phyloP scores from a whole-genome alignment of 2,329 filamentous ascomycete genomes.

The Verticillium nonalfalfae region DNA sequence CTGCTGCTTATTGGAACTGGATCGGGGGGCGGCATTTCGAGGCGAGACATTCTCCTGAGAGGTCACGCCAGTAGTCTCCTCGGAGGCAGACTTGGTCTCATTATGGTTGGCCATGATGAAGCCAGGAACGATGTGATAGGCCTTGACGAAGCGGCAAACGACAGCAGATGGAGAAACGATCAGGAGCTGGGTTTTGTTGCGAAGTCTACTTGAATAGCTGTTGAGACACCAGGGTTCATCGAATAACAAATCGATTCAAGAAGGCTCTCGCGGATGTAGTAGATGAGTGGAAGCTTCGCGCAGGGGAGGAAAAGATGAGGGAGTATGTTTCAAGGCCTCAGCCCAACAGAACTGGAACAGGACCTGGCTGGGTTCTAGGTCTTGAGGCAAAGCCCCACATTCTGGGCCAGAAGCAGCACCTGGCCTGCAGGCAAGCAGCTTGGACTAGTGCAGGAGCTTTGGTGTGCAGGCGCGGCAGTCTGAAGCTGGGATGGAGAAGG shows the following conservation, averaged over 20 bases:
- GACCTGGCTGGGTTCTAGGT: too few relatives aligned
- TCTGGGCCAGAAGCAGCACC: neutral
- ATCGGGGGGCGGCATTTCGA: conserved; percentile 17
- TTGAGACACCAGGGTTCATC: neutral
- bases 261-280: neutral
- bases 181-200: too few relatives aligned
- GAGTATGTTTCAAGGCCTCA: neutral
- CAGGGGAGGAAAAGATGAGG: neutral
- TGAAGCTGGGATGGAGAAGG: neutral
- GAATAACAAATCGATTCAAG: neutral
- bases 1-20: conserved; percentile 24
- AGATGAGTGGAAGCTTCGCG: neutral
- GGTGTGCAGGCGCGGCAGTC: neutral
- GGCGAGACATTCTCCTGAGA: conserved; percentile 27
- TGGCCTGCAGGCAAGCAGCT: neutral
- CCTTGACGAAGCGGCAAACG: neutral
- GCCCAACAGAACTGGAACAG: too few relatives aligned
- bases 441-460: neutral
- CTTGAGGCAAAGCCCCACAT: neutral
- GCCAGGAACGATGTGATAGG: neutral
- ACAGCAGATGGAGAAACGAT: neutral
- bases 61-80: conserved; percentile 16
- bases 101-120: conserved; percentile 3
- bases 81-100: conserved; percentile 7
- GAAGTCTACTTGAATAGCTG: neutral